These are phyloP conservation scores for Phylloporus sp. DNA, from an alignment of 768 basidiomycete species.

Conservation along the genomic window DNA sequence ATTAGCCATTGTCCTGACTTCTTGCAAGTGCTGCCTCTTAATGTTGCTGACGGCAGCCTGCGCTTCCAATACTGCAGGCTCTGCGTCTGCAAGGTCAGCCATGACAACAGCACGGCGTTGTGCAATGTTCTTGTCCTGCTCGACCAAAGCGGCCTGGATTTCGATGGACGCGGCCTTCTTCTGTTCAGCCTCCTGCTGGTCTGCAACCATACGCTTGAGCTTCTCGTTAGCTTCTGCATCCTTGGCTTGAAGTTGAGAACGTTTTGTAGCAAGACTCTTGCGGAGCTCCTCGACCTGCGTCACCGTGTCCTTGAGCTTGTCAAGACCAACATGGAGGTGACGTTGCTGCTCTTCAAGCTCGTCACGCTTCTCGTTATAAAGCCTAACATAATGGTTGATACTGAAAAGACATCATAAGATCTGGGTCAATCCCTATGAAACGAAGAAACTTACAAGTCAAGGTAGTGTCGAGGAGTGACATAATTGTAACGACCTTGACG, in stretches of 20 bases:
- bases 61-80: slow-evolving; percentile 94
- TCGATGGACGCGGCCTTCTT: slow-evolving; percentile 96
- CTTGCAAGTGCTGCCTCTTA: slow-evolving; percentile 90
- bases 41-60: slow-evolving; percentile 96
- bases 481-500: slow-evolving; percentile 95
- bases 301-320: slow-evolving; percentile 94
- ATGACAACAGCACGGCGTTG: slow-evolving; percentile 86
- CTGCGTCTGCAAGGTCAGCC: slow-evolving; percentile 94
- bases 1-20: slow-evolving; percentile 97
- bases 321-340: slow-evolving; percentile 95
- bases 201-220: slow-evolving; percentile 93
- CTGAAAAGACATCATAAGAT: slow-evolving; percentile 37
- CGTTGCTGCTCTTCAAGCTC: slow-evolving; percentile 98
- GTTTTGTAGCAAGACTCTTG: slow-evolving; percentile 91
- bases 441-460: slow-evolving; percentile 81
- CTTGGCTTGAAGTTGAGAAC: slow-evolving; percentile 88
- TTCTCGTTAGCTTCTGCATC: slow-evolving; percentile 96
- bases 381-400: slow-evolving; percentile 93
- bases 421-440: neutral
- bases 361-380: slow-evolving; percentile 94
- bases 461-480: slow-evolving; percentile 94
- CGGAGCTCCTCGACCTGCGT: slow-evolving; percentile 95
- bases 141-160: slow-evolving; percentile 88
- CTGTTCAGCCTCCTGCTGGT: slow-evolving; percentile 98
- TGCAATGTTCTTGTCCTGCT: slow-evolving; percentile 86